These are phyloP conservation scores for Pyrus hybrid DNA, from an alignment of 331 rosid species.

Conservation along the genomic window DNA sequence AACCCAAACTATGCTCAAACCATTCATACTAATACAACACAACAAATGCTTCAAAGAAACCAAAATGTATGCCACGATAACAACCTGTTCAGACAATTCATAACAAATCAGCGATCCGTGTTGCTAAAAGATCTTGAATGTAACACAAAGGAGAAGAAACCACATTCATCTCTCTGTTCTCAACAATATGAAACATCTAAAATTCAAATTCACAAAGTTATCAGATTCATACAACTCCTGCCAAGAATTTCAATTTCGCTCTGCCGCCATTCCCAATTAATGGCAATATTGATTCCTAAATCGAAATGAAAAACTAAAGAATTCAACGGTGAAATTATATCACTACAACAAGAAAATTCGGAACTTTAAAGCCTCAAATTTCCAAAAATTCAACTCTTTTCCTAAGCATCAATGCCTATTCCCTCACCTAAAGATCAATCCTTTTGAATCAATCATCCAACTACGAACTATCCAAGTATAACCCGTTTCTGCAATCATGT, in stretches of 20 bases:
- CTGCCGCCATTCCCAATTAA: slow-evolving; percentile 13
- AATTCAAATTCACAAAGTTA: neutral
- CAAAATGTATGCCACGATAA: neutral
- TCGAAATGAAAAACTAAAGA: neutral
- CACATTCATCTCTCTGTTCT: neutral
- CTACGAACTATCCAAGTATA: neutral
- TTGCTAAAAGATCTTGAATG: neutral
- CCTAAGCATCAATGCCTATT: neutral
- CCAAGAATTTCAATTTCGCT: neutral
- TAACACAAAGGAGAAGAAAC: neutral
- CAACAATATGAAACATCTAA: neutral
- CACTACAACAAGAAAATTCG: slow-evolving; percentile 17
- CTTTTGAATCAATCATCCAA: neutral
- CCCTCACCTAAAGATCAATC: slow-evolving; percentile 1
- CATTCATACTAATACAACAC: neutral
- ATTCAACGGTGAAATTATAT: neutral
- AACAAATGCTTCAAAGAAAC: neutral
- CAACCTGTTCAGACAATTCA: neutral
- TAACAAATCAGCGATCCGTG: neutral
- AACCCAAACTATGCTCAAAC: neutral
- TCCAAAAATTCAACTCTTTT: neutral
- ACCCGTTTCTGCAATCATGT: neutral
- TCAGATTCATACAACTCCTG: neutral
- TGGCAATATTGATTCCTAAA: slow-evolving; percentile 14
- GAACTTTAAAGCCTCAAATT: slow-evolving; percentile 3